Evolutionary conservation across 106 monocot species (phyloP).

Genomic region (Apostasia shenzhenica): DNA sequence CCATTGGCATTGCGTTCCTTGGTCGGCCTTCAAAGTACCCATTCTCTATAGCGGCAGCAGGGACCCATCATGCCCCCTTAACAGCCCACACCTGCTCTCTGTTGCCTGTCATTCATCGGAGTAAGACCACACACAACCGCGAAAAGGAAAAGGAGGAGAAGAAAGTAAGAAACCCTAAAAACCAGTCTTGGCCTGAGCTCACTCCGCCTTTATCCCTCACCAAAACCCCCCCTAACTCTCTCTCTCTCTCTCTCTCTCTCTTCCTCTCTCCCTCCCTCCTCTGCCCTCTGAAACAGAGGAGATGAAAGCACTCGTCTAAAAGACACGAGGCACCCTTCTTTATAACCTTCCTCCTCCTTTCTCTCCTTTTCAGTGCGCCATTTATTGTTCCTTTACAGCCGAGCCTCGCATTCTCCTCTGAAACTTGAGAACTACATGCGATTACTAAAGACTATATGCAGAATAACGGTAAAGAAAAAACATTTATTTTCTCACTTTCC

Average conservation of each 20-base stretch:
- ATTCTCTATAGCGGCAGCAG: background rate
- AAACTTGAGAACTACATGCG: too few relatives aligned
- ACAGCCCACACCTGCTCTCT: slow-evolving; percentile 1
- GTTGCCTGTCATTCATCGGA: slow-evolving; percentile 1
- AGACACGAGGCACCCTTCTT: background rate
- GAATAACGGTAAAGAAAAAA: background rate
- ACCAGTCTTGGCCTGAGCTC: background rate
- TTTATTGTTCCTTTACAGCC: slow-evolving; percentile 6
- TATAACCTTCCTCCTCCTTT: slow-evolving; percentile 3
- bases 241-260: too few relatives aligned
- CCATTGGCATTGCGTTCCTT: background rate
- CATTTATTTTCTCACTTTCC: background rate
- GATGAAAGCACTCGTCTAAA: background rate
- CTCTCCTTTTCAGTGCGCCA: slow-evolving; percentile 9
- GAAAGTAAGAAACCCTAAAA: background rate
- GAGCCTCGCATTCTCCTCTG: too few relatives aligned
- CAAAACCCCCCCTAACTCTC: too few relatives aligned
- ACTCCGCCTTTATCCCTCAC: too few relatives aligned
- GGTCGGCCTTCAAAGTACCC: slow-evolving; percentile 1
- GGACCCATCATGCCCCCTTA: slow-evolving; percentile 12
- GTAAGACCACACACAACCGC: slow-evolving; percentile 1
- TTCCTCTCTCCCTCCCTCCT: background rate
- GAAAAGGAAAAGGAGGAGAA: background rate
- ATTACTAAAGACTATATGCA: background rate
- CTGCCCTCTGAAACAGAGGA: background rate